Conservation (phyloP, 2,329 filamentous ascomycete genomes). For the Chalara sp. region DNA sequence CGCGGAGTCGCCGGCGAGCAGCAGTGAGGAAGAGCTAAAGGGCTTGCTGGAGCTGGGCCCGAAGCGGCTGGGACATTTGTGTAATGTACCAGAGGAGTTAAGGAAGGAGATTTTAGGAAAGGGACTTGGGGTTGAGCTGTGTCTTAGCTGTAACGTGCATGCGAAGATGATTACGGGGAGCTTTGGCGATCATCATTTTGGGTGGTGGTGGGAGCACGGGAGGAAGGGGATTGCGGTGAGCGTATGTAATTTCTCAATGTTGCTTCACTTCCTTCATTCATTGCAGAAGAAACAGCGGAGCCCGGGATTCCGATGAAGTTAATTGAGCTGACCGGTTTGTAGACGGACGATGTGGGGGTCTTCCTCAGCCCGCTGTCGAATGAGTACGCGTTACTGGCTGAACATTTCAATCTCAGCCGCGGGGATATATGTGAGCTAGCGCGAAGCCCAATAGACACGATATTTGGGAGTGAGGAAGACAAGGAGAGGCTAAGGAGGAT, state of each 20-base stretch:
- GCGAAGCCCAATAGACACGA: conserved; percentile 53
- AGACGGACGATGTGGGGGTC: conserved; percentile 81
- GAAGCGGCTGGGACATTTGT: conserved; percentile 69
- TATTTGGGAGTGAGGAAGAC: conserved; percentile 60
- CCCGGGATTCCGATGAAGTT: too few species aligned
- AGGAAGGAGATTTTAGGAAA: conserved; percentile 46
- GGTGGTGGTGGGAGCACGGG: conserved; percentile 58
- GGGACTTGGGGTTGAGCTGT: conserved; percentile 65
- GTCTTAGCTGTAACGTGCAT: conserved; percentile 74
- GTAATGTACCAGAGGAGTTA: conserved; percentile 60
- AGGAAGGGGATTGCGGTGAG: conserved; percentile 55
- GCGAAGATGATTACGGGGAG: conserved; percentile 64
- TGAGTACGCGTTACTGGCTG: conserved; percentile 66
- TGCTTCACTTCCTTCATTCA: too few species aligned
- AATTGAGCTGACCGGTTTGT: not conserved
- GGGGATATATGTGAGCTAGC: conserved; percentile 46
- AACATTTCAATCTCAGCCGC: conserved; percentile 56
- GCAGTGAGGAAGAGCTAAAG: conserved; percentile 51
- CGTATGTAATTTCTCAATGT: conserved; percentile 42
- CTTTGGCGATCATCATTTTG: conserved; percentile 67
- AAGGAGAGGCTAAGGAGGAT: conserved; percentile 46
- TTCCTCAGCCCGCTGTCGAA: conserved; percentile 72
- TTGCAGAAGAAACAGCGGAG: too few species aligned
- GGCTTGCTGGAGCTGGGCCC: conserved; percentile 60
- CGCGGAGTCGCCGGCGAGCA: conserved; percentile 58